Base-by-base conservation (phyloP, 2,329 filamentous ascomycete genomes). In the Rutstroemia sydowiana region DNA sequence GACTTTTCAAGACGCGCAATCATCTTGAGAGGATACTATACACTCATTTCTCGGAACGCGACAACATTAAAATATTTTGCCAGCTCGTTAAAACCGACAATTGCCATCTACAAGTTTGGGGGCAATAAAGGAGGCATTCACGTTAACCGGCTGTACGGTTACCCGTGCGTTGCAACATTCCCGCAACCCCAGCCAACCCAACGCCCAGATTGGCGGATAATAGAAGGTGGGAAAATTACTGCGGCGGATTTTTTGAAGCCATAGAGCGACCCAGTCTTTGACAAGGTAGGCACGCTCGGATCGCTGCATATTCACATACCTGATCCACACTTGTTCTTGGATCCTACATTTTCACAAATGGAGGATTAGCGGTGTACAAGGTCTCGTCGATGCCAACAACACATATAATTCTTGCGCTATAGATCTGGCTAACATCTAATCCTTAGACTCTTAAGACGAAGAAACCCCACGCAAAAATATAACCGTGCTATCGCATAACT, bases 201-300 rank as follows among this genome's bases (percentile, higher is more conserved):
- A 55, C 48, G 59, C 48, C 62, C 61, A 55, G 52, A 60, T 61
- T 64, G 57, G 60, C 59, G 60, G 58, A 57, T 59, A 59, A 51
- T 42, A 52, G 44, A 51, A 58, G 50, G 51, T 59, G 45, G 55
- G 50, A 58, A 57, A 57, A 53, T 56, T 13, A 9, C 32, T 13
- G 30, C 36, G 23, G 44, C 16, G 23, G 28, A 14, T 36, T 32
- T 28, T 51, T 45, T 39, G 41, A 39, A 51, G 41, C 41, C 42
- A 20, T 51, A 51, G 23, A 40, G 23, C 21, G 41, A 36, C 23
- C 32, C 32, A 39, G 41, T 46, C 48, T 46, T 42, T 48, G 49
- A 57, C 55, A 51, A 58, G 56, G 57, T 57, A 54, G 58, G 52
- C 54, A 47, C 49, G 47, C 46, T 57, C 61, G 61, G 60, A 54